phyloP scores from a whole-genome alignment of 225 moss, liverwort and hornwort genomes.

The Physcomitrium patens region DNA sequence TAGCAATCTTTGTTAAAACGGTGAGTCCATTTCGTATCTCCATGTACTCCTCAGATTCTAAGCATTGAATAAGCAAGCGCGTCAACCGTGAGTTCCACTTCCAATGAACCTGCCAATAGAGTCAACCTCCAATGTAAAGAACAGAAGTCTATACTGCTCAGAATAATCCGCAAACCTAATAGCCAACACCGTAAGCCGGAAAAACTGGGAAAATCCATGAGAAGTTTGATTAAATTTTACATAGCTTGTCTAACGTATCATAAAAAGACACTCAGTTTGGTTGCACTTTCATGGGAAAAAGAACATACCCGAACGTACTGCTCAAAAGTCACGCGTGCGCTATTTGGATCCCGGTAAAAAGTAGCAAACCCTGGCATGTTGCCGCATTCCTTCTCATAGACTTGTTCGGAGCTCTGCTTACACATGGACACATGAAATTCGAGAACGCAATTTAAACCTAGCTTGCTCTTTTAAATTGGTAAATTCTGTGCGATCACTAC shows the following conservation, averaged over 20 bases:
- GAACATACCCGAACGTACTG: conserved; percentile 77
- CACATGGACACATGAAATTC: conserved; percentile 31
- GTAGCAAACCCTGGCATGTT: conserved; percentile 99
- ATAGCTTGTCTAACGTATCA: too few relatives aligned
- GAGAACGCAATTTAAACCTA: conserved; percentile 15
- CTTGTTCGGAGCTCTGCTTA: conserved; percentile 82
- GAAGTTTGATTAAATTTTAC: too few relatives aligned
- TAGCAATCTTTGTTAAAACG: conserved; percentile 91
- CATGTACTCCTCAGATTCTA: conserved; percentile 98
- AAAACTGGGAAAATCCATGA: neutral
- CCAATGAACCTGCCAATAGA: conserved; percentile 81
- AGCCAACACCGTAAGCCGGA: neutral
- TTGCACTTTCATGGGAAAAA: too few relatives aligned
- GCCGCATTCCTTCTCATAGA: conserved; percentile 98
- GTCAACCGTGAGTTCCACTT: conserved; percentile 99
- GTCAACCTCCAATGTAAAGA: conserved; percentile 8
- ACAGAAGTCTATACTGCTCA: neutral
- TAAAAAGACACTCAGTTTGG: too few relatives aligned
- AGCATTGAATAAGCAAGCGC: conserved; percentile 89
- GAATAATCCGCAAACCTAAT: conserved; percentile 3
- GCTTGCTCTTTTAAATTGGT: conserved; percentile 8
- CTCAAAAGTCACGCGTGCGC: conserved; percentile 87
- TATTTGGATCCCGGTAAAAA: conserved; percentile 94
- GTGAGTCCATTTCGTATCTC: conserved; percentile 98
- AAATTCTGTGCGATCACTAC: neutral